phyloP scores from a whole-genome alignment of 2,329 filamentous ascomycete species.

The Talaromyces sp. region DNA sequence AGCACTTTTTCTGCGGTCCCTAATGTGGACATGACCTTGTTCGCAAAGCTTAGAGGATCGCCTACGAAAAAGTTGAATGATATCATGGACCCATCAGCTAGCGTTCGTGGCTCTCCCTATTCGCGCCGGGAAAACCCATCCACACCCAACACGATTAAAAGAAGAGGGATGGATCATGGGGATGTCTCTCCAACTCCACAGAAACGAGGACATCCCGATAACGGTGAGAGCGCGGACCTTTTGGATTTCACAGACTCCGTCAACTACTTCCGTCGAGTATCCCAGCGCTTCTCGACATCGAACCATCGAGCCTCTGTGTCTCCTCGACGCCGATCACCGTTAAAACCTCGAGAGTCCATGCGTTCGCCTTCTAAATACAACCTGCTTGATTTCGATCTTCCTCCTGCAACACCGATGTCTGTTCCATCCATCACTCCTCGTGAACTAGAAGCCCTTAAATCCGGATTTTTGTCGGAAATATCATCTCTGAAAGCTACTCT shows the following conservation, averaged over 20 bases:
- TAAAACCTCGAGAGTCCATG: slow-evolving; percentile 32
- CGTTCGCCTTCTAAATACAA: slow-evolving; percentile 53
- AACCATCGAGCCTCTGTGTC: slow-evolving; percentile 30
- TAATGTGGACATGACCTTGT: slow-evolving; percentile 68
- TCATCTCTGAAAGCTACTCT: slow-evolving; percentile 89
- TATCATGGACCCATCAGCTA: slow-evolving; percentile 38
- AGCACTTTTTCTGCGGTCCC: slow-evolving; percentile 87
- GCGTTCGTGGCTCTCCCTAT: slow-evolving; percentile 9
- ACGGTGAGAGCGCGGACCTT: slow-evolving; percentile 65
- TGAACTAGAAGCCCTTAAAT: slow-evolving; percentile 89
- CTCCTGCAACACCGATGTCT: slow-evolving; percentile 84
- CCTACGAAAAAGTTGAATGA: slow-evolving; percentile 47
- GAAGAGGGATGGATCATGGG: slow-evolving; percentile 25
- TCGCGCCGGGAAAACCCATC: slow-evolving; percentile 16
- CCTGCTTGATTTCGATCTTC: slow-evolving; percentile 85
- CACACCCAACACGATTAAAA: slow-evolving; percentile 48
- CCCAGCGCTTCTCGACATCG: slow-evolving; percentile 42
- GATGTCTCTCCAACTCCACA: slow-evolving; percentile 45
- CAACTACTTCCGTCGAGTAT: slow-evolving; percentile 46
- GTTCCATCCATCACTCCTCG: slow-evolving; percentile 86
- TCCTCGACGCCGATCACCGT: slow-evolving; percentile 37
- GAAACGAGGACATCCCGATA: slow-evolving; percentile 37
- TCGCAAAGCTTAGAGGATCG: slow-evolving; percentile 63
- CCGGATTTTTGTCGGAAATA: slow-evolving; percentile 83
- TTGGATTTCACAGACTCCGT: slow-evolving; percentile 85